These are phyloP conservation scores for Ogataea glucozyma DNA, from an alignment of 805 yeast species.

Conservation along the genomic window DNA sequence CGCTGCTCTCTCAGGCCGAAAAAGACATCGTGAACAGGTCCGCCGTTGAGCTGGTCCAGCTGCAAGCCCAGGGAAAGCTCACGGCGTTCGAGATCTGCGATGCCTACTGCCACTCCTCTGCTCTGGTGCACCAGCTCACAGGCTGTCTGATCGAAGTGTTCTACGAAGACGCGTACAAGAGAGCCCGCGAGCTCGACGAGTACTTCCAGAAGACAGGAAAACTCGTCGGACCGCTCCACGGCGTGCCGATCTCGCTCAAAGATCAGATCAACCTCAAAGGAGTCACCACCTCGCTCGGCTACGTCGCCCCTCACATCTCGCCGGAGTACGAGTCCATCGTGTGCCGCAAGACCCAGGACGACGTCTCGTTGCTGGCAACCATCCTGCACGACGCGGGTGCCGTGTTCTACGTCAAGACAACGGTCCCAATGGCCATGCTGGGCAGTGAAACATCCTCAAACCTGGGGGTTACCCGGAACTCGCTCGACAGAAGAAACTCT, in stretches of 20 bases:
- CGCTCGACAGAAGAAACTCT: slow-evolving; percentile 38
- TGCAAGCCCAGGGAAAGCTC: slow-evolving; percentile 34
- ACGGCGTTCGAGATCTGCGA: slow-evolving; percentile 37
- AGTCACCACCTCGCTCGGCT: slow-evolving; percentile 40
- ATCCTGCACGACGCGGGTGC: slow-evolving; percentile 41
- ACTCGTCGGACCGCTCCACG: slow-evolving; percentile 45
- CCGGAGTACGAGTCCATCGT: slow-evolving; percentile 28
- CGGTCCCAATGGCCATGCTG: slow-evolving; percentile 46
- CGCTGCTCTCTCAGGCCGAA: slow-evolving; percentile 26
- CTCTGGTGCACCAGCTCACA: slow-evolving; percentile 42
- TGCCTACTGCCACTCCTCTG: slow-evolving; percentile 44
- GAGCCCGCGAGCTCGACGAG: slow-evolving; percentile 42
- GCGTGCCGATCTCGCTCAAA: slow-evolving; percentile 46
- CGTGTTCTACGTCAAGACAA: slow-evolving; percentile 44
- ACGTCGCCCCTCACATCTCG: slow-evolving; percentile 34
- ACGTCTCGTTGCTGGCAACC: slow-evolving; percentile 32
- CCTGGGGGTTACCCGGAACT: slow-evolving; percentile 40
- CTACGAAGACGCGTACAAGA: slow-evolving; percentile 39
- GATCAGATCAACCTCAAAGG: slow-evolving; percentile 43
- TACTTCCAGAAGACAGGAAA: slow-evolving; percentile 35
- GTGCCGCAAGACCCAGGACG: slow-evolving; percentile 32
- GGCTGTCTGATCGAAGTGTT: slow-evolving; percentile 44
- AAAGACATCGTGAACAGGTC: slow-evolving; percentile 20
- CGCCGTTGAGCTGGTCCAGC: slow-evolving; percentile 25
- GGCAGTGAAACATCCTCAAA: slow-evolving; percentile 42